phyloP scores from a whole-genome alignment of 139 green algal genomes.

The Penium margaritaceum region DNA sequence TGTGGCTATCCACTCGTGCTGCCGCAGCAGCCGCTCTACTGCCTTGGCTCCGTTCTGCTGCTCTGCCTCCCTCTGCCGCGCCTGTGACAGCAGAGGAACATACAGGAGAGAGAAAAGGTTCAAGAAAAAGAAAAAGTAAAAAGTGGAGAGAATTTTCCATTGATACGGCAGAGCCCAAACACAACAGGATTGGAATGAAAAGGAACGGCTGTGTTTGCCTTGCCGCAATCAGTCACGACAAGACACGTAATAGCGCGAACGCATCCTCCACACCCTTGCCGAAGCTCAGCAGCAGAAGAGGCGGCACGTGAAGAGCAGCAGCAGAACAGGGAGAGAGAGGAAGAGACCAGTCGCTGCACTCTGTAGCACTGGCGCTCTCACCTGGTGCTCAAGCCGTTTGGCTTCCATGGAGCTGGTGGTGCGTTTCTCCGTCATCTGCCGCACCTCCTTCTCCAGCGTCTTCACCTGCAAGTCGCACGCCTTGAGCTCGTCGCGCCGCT shows the following conservation, averaged over 20 bases:
- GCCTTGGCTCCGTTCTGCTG: slow-evolving; percentile 10
- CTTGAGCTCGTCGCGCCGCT: background rate
- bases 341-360: too few relatives aligned
- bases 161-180: too few relatives aligned
- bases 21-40: slow-evolving; percentile 52
- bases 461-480: background rate
- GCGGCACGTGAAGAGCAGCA: background rate
- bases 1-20: slow-evolving; percentile 68
- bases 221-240: background rate
- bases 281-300: too few relatives aligned
- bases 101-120: too few relatives aligned
- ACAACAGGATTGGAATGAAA: background rate
- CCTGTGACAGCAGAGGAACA: too few relatives aligned
- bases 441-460: background rate
- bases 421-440: slow-evolving; percentile 22
- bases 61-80: slow-evolving; percentile 28
- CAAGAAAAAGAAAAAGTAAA: background rate
- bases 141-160: background rate
- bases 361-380: too few relatives aligned
- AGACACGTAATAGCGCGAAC: background rate
- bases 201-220: background rate
- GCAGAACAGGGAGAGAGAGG: too few relatives aligned
- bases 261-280: background rate
- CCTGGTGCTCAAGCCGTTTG: slow-evolving; percentile 50
- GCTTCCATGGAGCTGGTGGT: slow-evolving; percentile 30